A percentile compares a stretch with the other conserved stretches of the same genome.
These are phyloP conservation scores for Aspergillus wentii DNA, from an alignment of 495 filamentous ascomycete genomes.

Conservation along the genomic window DNA sequence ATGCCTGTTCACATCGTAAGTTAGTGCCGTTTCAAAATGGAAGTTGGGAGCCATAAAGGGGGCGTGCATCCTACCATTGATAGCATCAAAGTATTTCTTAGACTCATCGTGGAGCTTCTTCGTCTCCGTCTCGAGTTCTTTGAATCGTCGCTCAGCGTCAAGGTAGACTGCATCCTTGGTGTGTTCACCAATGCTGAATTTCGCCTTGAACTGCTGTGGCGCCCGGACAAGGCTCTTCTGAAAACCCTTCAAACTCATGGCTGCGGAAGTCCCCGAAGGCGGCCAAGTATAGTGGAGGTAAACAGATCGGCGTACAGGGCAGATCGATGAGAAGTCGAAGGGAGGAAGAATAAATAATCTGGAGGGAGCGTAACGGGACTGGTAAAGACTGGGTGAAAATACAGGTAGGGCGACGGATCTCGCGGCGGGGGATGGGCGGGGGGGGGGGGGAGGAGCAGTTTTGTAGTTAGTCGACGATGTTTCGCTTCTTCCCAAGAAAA, in stretches of 20 bases:
- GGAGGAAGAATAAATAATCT: slow-evolving; percentile 7
- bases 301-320: no score
- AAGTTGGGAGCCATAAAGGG: background rate
- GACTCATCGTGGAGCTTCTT: slow-evolving; percentile 95
- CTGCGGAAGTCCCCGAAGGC: slow-evolving; percentile 3
- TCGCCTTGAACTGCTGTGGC: slow-evolving; percentile 84
- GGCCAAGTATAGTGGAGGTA: background rate
- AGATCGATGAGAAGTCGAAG: slow-evolving; percentile 8
- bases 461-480: slow-evolving; percentile 6
- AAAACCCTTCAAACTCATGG: slow-evolving; percentile 98
- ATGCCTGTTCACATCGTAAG: slow-evolving; percentile 55
- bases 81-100: slow-evolving; percentile 91
- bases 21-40: slow-evolving; percentile 6
- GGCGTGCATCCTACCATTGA: slow-evolving; percentile 61
- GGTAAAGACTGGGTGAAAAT: no score
- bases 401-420: no score
- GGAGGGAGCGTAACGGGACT: slow-evolving; percentile 4
- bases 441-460: slow-evolving; percentile 7
- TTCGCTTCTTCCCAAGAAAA: slow-evolving; percentile 1
- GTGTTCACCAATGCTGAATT: slow-evolving; percentile 89
- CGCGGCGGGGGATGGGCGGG: no score
- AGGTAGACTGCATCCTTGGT: slow-evolving; percentile 92
- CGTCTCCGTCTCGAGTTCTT: slow-evolving; percentile 91
- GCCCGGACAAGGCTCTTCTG: slow-evolving; percentile 82
- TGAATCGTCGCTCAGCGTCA: slow-evolving; percentile 90